Base-by-base conservation (phyloP, 495 filamentous ascomycete species). In the Lasiosphaeria ovina region DNA sequence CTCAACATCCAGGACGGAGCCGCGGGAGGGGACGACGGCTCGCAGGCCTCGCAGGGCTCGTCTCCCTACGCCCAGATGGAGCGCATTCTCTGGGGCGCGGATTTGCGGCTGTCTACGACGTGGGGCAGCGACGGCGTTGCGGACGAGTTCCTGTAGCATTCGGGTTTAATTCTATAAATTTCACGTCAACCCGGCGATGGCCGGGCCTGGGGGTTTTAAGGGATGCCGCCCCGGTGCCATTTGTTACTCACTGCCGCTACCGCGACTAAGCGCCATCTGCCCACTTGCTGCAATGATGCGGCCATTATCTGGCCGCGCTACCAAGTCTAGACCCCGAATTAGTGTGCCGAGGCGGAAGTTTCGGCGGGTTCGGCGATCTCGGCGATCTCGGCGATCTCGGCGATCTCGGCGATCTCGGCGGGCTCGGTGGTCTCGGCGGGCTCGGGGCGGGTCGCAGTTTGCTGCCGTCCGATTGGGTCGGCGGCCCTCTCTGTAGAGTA, bases 21-120 rank as follows among this genome's bases (percentile, higher is more conserved):
- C 12, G 53, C 24, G 24, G 24, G 24, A 24, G 24, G 38, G 12
- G 38, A 7, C 12, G 38, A 42, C 8, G 38, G 12, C 38, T 42
- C 38, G 12, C 38, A 54, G 32, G 51, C 33, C 11, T 42, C 53
- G 24, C 35, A 42, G 36, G 53, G 53, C 12, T 34, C 38, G n/a
- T 55, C 53, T 55, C 53, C 53, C 33, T 35, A 55, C 53, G 53
- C 53, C 7, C 53, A 55, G 36, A 55, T 55, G 53, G 35, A 55
- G 17, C 53, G 53, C 11, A 55, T 55, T 55, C 35, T 55, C 4
- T 55, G 53, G 53, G 53, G 53, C 24, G 35, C 53, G 5, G 53
- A 55, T 16, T 3, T 55, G 35, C 53, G 53, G 38, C 9, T 55
- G n/a, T 35, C 53, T 6, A 17, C 36, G 35, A 35, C 7, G 24